Base-by-base conservation (phyloP, 2,329 filamentous ascomycete species). In the Chrysosphaeria jannelii region DNA sequence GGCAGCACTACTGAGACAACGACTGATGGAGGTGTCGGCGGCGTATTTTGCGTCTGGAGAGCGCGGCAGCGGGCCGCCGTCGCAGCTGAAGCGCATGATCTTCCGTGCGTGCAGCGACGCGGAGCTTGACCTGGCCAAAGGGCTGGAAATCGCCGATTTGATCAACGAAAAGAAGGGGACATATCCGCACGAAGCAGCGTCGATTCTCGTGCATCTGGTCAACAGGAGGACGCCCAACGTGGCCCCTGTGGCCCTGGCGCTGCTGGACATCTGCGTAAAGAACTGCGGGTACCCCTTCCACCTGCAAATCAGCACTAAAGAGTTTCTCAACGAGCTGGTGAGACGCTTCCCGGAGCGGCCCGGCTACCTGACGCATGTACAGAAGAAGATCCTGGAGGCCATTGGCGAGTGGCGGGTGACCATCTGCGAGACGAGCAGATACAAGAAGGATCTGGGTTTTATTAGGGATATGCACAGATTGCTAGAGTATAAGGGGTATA, bases 211-310 rank as follows among this genome's bases (percentile, higher is more conserved):
- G 36, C 69, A 71, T 46, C 78, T 79, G 40, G 67, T 93, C 53
- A 97, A 97, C 49, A 76, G 89, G 45, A 74, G 85, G 42, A 97
- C 93, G 42, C 72, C 79, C 29, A 93, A 90, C 44, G 76, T 97
- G 34, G 71, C 79, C 29, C 52, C 97, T 33, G 58, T 93, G 28
- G 81, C 85, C 28, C 57, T 93, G 39, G 67, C 68, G 49, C 62
- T 97, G 34, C 72, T 97, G 40, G 85, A 97, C 43, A 93, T 93
- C 31, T 93, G 85, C 46, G 85, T 93, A 46, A 97, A 97, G 54
- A 97, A 97, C 50, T 97, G 85, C 56, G 85, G 85, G 36, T 97
- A 97, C 42, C 79, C 85, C 1, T 97, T 97, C 46, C 85, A 97
- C 40, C 64, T 97, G 28, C 85, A 97, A 46, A 91, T 97, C 41